Percentiles rank a stretch among this genome's conserved stretches.
Conservation (phyloP, 768 basidiomycete genomes). For the Boletus rubescentipes region DNA sequence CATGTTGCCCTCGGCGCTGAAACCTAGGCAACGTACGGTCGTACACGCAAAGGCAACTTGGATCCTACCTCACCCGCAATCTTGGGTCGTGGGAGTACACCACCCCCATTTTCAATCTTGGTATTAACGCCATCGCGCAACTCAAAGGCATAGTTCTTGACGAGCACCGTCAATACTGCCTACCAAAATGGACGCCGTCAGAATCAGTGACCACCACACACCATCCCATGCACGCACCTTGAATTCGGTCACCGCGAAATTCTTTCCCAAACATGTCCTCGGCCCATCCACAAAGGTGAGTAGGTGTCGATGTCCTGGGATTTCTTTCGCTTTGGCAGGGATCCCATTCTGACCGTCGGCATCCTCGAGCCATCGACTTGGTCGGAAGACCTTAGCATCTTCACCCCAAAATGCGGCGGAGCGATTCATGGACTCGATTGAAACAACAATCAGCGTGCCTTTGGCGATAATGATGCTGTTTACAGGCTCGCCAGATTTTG, state of each 20-base stretch:
- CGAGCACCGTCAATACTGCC: constrained; percentile 43
- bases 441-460: constrained; percentile 43
- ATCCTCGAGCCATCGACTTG: constrained; percentile 58
- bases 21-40: neutral
- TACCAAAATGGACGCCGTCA: constrained; percentile 11
- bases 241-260: constrained; percentile 42
- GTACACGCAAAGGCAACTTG: constrained; percentile 25
- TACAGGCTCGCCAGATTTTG: constrained; percentile 37
- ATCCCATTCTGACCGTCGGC: constrained; percentile 13
- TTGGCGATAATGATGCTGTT: constrained; percentile 45
- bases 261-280: constrained; percentile 46
- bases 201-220: too few species aligned
- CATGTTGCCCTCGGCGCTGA: too few species aligned
- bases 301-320: constrained; percentile 49
- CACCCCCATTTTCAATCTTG: constrained; percentile 14
- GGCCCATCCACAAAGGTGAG: constrained; percentile 52
- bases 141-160: constrained; percentile 38
- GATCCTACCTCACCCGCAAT: too few species aligned
- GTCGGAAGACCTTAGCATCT: constrained; percentile 55
- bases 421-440: constrained; percentile 48
- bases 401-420: constrained; percentile 58
- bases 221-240: constrained; percentile 21
- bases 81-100: too few species aligned
- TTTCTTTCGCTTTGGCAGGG: constrained; percentile 33
- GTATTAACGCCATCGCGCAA: constrained; percentile 36